These are phyloP conservation scores for Tausonia pullulans DNA, from an alignment of 1,284 basidiomycete genomes.

Conservation along the genomic window DNA sequence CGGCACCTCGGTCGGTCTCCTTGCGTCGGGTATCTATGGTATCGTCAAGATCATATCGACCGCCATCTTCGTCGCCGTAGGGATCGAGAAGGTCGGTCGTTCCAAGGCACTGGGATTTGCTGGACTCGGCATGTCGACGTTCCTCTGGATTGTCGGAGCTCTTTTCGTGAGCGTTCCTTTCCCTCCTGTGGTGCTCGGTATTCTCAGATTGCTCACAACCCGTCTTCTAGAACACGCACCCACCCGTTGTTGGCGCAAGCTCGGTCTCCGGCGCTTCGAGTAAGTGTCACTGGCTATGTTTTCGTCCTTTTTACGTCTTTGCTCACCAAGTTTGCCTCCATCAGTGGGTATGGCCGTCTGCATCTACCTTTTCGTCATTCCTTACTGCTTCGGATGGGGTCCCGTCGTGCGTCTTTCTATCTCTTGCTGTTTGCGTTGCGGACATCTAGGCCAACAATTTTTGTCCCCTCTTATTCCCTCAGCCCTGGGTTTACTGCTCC, in stretches of 20 bases:
- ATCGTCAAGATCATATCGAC: slow-evolving; percentile 65
- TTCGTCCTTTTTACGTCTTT: too few relatives aligned
- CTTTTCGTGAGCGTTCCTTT: not conserved
- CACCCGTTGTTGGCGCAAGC: slow-evolving; percentile 18
- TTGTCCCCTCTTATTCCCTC: too few relatives aligned
- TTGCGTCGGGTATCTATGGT: slow-evolving; percentile 59
- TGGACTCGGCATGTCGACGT: slow-evolving; percentile 46
- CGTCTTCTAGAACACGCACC: slow-evolving; percentile 6
- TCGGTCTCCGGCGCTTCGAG: slow-evolving; percentile 24
- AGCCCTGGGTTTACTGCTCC: slow-evolving; percentile 27
- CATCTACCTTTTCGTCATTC: slow-evolving; percentile 33
- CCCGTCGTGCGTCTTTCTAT: not conserved
- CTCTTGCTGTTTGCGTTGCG: too few relatives aligned
- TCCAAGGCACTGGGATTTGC: slow-evolving; percentile 36
- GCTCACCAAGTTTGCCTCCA: slow-evolving; percentile 16
- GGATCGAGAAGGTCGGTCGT: slow-evolving; percentile 47
- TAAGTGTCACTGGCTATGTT: too few relatives aligned
- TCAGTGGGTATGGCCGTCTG: slow-evolving; percentile 28
- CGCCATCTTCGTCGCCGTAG: slow-evolving; percentile 47
- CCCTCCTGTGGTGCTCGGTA: too few relatives aligned
- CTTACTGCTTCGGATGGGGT: slow-evolving; percentile 34
- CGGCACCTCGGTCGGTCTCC: slow-evolving; percentile 44
- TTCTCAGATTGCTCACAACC: too few relatives aligned
- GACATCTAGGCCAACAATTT: not conserved
- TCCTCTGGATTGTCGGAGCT: slow-evolving; percentile 35